Conservation (phyloP, 1,284 basidiomycete species). For the Exsudoporus floridanus region DNA sequence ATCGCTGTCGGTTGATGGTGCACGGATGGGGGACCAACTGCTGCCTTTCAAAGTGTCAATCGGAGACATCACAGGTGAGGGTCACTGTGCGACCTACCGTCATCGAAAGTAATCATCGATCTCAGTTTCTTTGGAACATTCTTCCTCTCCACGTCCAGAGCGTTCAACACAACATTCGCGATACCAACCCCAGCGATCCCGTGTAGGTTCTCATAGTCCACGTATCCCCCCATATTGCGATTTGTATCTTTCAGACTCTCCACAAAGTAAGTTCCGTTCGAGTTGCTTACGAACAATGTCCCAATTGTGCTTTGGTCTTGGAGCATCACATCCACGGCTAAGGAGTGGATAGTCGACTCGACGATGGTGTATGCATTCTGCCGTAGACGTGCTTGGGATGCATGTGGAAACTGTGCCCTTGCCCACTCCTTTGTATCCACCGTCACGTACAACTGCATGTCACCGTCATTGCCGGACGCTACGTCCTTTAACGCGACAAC, state of each 20-base stretch:
- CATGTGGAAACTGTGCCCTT: conserved; percentile 83
- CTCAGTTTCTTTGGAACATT: conserved; percentile 66
- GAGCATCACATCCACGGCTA: conserved; percentile 90
- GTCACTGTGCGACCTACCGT: conserved; percentile 52
- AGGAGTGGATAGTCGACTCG: conserved; percentile 88
- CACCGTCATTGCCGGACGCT: conserved; percentile 48
- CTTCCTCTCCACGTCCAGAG: conserved; percentile 74
- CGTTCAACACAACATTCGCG: conserved; percentile 84
- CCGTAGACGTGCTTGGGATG: conserved; percentile 70
- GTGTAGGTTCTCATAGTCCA: conserved; percentile 91
- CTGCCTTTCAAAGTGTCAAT: conserved; percentile 47
- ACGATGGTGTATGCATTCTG: conserved; percentile 97
- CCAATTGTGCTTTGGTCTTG: conserved; percentile 76
- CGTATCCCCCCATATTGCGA: conserved; percentile 82
- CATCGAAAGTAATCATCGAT: conserved; percentile 87
- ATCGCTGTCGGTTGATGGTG: conserved; percentile 63
- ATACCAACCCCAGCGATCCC: conserved; percentile 94
- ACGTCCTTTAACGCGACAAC: conserved; percentile 82
- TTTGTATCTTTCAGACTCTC: conserved; percentile 89
- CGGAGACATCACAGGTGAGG: background rate
- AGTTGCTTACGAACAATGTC: conserved; percentile 92
- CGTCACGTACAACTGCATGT: conserved; percentile 84
- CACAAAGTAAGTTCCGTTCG: conserved; percentile 94
- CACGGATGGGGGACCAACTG: conserved; percentile 69
- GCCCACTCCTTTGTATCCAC: conserved; percentile 82